Base-by-base conservation (phyloP, 2,329 filamentous ascomycete species). In the Cryphonectria naterciae region DNA sequence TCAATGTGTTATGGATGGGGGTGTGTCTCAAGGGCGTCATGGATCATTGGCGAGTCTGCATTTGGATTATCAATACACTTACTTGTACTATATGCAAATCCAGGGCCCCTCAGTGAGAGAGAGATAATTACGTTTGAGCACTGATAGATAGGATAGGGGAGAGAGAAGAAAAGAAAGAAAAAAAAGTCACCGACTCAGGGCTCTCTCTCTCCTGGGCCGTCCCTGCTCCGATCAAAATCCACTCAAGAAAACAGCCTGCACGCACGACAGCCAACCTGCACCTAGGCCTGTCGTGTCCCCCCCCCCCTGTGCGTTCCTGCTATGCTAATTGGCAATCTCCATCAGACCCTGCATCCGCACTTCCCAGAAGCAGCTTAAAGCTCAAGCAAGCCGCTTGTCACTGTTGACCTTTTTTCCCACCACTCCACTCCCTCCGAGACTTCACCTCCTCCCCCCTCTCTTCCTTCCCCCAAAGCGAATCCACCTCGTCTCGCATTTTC, bases 241-340 rank as follows among this genome's bases (percentile, higher is more conserved):
- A 28, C 28, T 58, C 28, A 58, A n/a, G 32, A 32, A 10, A 58
- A 28, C 54, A 58, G 46, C 28, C 28, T 19, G 15, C 54, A 58
- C 25, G 54, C 54, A 58, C 54, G 28, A 32, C 13, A 58, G 25
- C 54, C 54, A 56, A 56, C 56, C 56, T 17, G 19, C 32, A 32
- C 17, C 19, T 22, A 11, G 22, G 46, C 22, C 6, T n/a, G 19
- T 0, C 13, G 15, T 5, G 32, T 32, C 32, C 32, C 32, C 32
- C 32, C 46, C 41, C 63, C 62, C 63, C 41, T 52, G 63, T 25
- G 63, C 17, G 37, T 52, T 52, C 63, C 63, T 52, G 11, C 13
- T 28, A 52, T 65, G 63, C 63, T 65, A 65, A 65, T 65, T 65
- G 63, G 63, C 63, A 65, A 65, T 65, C 63, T 65, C 43, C 28